Conservation (phyloP, 306 rosid genomes). For the Cucurbita pepo region DNA sequence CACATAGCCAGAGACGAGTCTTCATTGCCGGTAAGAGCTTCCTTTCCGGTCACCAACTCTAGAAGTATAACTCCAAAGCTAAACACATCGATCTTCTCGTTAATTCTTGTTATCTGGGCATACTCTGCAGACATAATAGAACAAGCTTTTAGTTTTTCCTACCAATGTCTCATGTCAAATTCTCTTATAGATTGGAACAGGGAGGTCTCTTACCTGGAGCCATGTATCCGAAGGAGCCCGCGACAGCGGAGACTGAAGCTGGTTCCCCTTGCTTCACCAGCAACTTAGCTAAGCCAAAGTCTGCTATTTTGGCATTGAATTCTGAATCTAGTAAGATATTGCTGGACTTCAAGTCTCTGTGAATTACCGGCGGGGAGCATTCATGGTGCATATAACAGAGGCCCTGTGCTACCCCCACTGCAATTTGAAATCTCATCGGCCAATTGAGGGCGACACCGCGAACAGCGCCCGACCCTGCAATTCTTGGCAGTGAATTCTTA, state of each 20-base stretch:
- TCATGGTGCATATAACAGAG: constrained; percentile 81
- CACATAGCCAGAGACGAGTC: constrained; percentile 56
- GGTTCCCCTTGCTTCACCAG: constrained; percentile 52
- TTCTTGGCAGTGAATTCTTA: constrained; percentile 12
- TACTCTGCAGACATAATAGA: constrained; percentile 26
- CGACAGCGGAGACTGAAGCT: constrained; percentile 58
- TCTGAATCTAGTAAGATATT: constrained; percentile 62
- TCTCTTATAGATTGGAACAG: neutral
- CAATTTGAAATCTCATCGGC: constrained; percentile 58
- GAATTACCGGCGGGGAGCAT: constrained; percentile 48
- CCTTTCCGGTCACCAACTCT: constrained; percentile 55
- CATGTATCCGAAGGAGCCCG: constrained; percentile 84
- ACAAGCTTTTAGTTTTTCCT: neutral
- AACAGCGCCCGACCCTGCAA: constrained; percentile 8
- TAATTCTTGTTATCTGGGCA: constrained; percentile 39
- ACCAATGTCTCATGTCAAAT: neutral
- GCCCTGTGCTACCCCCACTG: constrained; percentile 60
- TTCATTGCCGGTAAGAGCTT: constrained; percentile 44
- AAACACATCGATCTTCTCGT: constrained; percentile 64
- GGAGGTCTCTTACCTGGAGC: constrained; percentile 59
- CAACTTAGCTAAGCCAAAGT: constrained; percentile 72
- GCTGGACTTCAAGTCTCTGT: constrained; percentile 67
- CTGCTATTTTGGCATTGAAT: constrained; percentile 68
- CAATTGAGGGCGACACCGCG: constrained; percentile 25
- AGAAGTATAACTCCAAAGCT: constrained; percentile 67